A percentile compares a stretch with the other conserved stretches of the same genome.
Evolutionary conservation across 768 basidiomycete genomes (phyloP).

Genomic region (Amanita exitialis): DNA sequence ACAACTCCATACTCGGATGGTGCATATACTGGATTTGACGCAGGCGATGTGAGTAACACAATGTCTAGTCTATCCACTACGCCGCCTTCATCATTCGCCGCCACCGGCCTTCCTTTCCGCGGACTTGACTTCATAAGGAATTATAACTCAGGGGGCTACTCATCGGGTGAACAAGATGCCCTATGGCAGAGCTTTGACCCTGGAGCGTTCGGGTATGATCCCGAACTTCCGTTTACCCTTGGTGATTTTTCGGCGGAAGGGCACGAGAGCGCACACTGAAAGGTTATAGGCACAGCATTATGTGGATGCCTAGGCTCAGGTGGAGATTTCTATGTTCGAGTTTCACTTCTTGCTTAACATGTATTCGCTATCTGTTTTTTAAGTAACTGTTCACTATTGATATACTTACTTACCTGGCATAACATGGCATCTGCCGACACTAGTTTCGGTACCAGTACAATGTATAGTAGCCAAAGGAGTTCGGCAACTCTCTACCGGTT

Average conservation of each 20-base stretch:
- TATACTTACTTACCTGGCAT: background rate
- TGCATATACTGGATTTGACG: conserved; percentile 27
- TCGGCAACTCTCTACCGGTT: background rate
- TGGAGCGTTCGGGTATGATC: conserved; percentile 65
- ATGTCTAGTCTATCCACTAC: conserved; percentile 42
- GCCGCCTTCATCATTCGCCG: conserved; percentile 54
- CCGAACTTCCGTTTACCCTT: conserved; percentile 65
- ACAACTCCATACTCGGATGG: conserved; percentile 32
- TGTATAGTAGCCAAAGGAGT: background rate
- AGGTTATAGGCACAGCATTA: background rate
- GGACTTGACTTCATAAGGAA: conserved; percentile 81
- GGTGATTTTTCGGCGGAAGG: conserved; percentile 31
- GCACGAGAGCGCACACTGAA: conserved; percentile 22
- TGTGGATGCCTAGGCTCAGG: background rate
- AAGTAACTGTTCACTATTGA: background rate
- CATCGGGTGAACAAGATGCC: conserved; percentile 35
- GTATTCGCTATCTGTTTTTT: conserved; percentile 1
- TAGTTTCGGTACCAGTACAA: background rate
- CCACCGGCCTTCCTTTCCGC: conserved; percentile 71
- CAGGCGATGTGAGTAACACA: conserved; percentile 25
- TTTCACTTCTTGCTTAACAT: background rate
- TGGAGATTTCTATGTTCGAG: background rate
- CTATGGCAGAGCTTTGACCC: conserved; percentile 62
- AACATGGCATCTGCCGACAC: background rate
- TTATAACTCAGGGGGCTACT: conserved; percentile 48